These are phyloP conservation scores for Boletus coccyginus DNA, from an alignment of 768 basidiomycete species.

Conservation along the genomic window DNA sequence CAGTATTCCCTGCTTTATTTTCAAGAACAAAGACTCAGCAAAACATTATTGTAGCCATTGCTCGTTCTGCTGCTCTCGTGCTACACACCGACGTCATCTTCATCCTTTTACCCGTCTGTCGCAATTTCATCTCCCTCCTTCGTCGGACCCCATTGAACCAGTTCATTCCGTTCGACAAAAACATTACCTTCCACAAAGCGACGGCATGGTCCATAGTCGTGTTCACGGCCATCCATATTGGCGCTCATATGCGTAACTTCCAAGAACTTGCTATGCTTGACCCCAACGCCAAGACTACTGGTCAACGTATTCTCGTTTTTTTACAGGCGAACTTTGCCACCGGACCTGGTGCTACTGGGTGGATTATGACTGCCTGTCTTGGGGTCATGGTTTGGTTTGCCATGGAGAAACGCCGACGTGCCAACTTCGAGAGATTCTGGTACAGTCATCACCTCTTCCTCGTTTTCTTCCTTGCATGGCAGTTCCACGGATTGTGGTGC, in stretches of 20 bases:
- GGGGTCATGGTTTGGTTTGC: constrained; percentile 84
- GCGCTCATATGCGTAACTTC: constrained; percentile 88
- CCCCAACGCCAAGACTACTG: constrained; percentile 49
- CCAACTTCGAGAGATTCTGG: constrained; percentile 88
- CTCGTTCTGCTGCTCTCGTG: constrained; percentile 84
- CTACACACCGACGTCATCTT: constrained; percentile 90
- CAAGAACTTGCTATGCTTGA: constrained; percentile 58
- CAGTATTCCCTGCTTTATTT: constrained; percentile 22
- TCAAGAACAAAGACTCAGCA: neutral
- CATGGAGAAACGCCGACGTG: constrained; percentile 71
- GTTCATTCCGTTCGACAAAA: constrained; percentile 92
- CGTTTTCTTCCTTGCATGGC: constrained; percentile 92
- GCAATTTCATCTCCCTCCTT: constrained; percentile 88
- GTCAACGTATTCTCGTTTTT: constrained; percentile 65
- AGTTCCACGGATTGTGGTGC: constrained; percentile 95
- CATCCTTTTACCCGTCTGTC: constrained; percentile 93
- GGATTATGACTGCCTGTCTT: constrained; percentile 80
- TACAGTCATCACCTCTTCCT: constrained; percentile 88
- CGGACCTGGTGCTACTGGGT: constrained; percentile 80
- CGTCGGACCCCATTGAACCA: constrained; percentile 83
- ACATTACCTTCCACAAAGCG: constrained; percentile 86
- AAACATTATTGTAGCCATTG: constrained; percentile 55
- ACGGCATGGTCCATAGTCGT: constrained; percentile 89
- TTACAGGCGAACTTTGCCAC: constrained; percentile 76
- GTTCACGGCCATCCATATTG: constrained; percentile 71